Evolutionary conservation across 164 flowering plant species (phyloP).

Genomic region (Hamamelis virginiana): DNA sequence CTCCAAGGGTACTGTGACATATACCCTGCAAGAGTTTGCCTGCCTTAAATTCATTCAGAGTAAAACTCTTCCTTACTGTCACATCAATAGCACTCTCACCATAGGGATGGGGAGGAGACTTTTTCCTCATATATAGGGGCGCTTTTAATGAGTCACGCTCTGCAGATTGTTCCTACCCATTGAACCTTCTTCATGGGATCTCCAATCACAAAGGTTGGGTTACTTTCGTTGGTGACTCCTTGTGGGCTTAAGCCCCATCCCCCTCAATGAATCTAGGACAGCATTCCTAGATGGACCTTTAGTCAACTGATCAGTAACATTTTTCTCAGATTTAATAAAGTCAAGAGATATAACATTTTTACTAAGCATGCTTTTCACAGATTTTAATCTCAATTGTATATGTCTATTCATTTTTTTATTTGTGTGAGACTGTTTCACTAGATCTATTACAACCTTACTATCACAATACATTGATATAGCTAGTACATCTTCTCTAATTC

Average conservation of each 20-base stretch:
- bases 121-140: not conserved
- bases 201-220: not conserved
- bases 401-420: slow-evolving; percentile 5
- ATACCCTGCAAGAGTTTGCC: not conserved
- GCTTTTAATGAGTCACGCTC: not conserved
- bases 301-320: not conserved
- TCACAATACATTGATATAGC: not conserved
- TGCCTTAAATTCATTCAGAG: not conserved
- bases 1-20: not conserved
- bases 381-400: not conserved
- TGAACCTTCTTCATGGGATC: no score
- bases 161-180: not conserved
- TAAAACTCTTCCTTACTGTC: not conserved
- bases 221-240: not conserved
- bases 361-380: not conserved
- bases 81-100: not conserved
- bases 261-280: not conserved
- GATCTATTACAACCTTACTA: not conserved
- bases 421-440: not conserved
- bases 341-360: not conserved
- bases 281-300: not conserved
- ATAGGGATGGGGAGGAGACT: not conserved
- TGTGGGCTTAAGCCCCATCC: not conserved
- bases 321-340: not conserved
- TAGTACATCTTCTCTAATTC: not conserved